phyloP scores from a whole-genome alignment of 192 early-diverging fungal species.

The Pecoramyces ruminantium region DNA sequence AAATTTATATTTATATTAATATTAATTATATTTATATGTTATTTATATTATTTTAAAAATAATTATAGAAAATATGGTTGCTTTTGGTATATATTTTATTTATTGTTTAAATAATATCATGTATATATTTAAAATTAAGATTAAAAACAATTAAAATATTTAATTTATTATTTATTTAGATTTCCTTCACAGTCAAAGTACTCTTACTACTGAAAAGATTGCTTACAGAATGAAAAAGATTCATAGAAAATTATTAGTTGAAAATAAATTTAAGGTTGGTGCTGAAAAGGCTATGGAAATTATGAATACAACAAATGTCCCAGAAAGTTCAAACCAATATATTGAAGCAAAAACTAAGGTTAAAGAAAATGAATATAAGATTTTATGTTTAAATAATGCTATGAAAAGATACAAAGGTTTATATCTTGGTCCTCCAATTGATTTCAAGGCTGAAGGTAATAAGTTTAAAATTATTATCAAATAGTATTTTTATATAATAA shows the following conservation, averaged over 20 bases:
- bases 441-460: not conserved
- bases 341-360: not conserved
- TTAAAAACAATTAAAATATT: no score
- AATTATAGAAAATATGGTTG: not conserved
- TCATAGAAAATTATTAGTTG: not conserved
- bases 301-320: not conserved
- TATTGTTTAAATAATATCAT: no score
- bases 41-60: no score
- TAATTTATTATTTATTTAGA: not conserved
- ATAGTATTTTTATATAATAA: no score
- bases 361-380: not conserved
- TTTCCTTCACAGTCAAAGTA: not conserved
- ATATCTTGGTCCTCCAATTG: not conserved
- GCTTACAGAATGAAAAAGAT: not conserved
- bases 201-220: not conserved
- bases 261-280: not conserved
- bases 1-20: no score
- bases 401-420: not conserved
- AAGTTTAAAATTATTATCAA: no score
- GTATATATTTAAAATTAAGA: no score
- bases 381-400: not conserved
- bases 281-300: not conserved
- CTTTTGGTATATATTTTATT: not conserved
- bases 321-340: not conserved
- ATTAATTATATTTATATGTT: no score